These are phyloP conservation scores for Brassica juncea DNA, from an alignment of 345 rosid genomes.

Conservation along the genomic window DNA sequence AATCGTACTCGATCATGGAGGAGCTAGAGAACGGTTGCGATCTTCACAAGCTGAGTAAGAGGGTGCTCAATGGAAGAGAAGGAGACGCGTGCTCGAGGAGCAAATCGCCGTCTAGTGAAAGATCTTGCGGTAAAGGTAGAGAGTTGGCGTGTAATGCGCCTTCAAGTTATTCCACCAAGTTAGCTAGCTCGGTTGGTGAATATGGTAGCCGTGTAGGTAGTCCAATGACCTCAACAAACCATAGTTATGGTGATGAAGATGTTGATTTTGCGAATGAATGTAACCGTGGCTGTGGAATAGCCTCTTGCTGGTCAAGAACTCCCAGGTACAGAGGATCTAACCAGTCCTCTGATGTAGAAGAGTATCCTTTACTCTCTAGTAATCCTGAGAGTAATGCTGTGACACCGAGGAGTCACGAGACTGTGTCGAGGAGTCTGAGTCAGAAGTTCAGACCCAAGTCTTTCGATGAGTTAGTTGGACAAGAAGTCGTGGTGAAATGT, in stretches of 20 bases:
- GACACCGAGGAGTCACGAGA: constrained; percentile 42
- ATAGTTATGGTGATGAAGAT: constrained; percentile 62
- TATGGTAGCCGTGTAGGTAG: constrained; percentile 54
- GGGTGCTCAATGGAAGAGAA: constrained; percentile 13
- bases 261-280: constrained; percentile 43
- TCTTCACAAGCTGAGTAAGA: constrained; percentile 30
- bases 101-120: constrained; percentile 36
- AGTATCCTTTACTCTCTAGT: constrained; percentile 54
- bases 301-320: constrained; percentile 88
- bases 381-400: constrained; percentile 33
- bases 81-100: constrained; percentile 21
- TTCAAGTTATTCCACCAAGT: not conserved
- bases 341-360: constrained; percentile 68
- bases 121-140: constrained; percentile 13
- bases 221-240: constrained; percentile 52
- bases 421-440: constrained; percentile 64
- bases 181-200: constrained; percentile 53
- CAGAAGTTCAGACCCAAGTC: constrained; percentile 78
- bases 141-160: not conserved
- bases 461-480: constrained; percentile 90
- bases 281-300: constrained; percentile 65
- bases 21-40: constrained; percentile 44
- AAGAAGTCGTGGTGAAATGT: constrained; percentile 73
- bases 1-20: constrained; percentile 37
- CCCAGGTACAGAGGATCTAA: constrained; percentile 60